Evolutionary conservation across 2,329 filamentous ascomycete genomes (phyloP), one percentile per base, ranked within the genome.

Genomic region (Clarireedia homoeocarpa): DNA sequence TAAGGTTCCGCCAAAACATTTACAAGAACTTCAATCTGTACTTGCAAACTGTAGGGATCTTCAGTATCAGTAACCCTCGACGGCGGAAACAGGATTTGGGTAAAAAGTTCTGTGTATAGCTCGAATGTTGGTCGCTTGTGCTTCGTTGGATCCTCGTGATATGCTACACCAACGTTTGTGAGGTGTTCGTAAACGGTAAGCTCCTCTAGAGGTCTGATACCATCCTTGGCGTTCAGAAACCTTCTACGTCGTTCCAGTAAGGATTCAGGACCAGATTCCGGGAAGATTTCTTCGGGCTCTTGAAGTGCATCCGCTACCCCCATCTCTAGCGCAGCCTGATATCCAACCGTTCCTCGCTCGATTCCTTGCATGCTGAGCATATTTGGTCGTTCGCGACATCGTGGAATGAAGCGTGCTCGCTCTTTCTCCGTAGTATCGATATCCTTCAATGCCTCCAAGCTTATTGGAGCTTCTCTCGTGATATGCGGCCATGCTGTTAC

Each of bases 301-400:
- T 82, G 76, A 10, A 88, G 74, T 7, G 79, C 77, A 68, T 89
- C 86, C 20, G 83, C 80, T 15, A 83, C 79, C 23, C 78, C 75
- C 38, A 88, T 69, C 66, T 89, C 84, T 38, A 89, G 73, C 6
- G 85, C 86, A 23, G 85, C 82, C 62, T 82, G 78, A 67, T 83
- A 88, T 53, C 86, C 86, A 66, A 88, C 75, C 17, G 84, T 86
- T 44, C 86, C 86, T 67, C 84, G 84, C 67, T 89, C 86, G 34
- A 86, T 71, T 3, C 85, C 86, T 61, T 86, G 82, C 74, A 85
- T 83, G 73, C 83, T 86, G 58, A 88, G 75, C 85, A 88, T 89
- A 67, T 80, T 86, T 42, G 86, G 86, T 27, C 66, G 60, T 56
- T 70, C 69, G 48, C 65, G 63, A 55, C 66, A 70, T 42, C 65